Conservation (phyloP, 345 rosid species). For the Corymbia maculata region DNA sequence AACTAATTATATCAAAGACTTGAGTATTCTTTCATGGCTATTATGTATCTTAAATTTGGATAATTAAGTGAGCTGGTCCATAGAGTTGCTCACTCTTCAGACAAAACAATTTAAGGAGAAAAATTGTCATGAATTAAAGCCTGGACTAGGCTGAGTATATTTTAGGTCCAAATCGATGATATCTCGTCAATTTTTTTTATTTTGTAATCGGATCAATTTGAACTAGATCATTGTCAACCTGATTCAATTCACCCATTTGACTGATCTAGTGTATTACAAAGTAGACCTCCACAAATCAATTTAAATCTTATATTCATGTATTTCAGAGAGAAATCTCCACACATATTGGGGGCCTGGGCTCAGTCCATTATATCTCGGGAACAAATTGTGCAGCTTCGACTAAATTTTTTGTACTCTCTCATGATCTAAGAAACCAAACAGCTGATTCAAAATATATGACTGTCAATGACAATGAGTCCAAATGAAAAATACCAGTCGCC, state of each 20-base stretch:
- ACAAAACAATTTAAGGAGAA: neutral
- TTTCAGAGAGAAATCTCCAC: neutral
- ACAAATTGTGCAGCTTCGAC: neutral
- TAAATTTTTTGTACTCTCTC: neutral
- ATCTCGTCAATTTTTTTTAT: no score
- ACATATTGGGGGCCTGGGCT: neutral
- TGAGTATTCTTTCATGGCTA: neutral
- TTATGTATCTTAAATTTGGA: neutral
- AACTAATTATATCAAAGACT: neutral
- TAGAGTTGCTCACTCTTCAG: neutral
- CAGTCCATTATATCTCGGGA: neutral
- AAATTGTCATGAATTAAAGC: no score
- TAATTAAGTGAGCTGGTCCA: neutral
- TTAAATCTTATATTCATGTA: no score
- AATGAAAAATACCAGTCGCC: neutral
- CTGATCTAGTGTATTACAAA: neutral
- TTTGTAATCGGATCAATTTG: no score
- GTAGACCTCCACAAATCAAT: neutral
- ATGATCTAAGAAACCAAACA: no score
- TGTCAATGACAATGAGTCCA: neutral
- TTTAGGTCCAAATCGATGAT: neutral
- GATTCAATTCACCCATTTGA: no score
- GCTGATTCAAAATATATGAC: neutral
- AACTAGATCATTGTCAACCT: rapidly evolving
- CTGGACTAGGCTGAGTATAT: neutral